These are phyloP conservation scores for Cladosporium sphaerospermum DNA, from an alignment of 2,329 filamentous ascomycete species.

Conservation along the genomic window DNA sequence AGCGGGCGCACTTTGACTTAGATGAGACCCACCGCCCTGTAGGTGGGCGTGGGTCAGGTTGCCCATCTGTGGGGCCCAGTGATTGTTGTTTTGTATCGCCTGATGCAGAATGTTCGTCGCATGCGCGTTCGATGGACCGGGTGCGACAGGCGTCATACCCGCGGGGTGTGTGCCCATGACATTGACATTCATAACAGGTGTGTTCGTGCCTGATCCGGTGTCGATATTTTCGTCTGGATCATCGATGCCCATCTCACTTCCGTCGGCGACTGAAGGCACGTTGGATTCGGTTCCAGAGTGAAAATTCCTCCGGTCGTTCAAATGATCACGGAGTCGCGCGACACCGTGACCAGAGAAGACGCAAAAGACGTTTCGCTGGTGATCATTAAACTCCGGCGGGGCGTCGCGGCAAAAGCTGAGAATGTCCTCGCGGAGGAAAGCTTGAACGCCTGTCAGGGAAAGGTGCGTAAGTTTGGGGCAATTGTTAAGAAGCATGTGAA, in stretches of 20 bases:
- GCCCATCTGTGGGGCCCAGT: conserved; percentile 3
- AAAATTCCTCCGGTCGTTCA: conserved; percentile 50
- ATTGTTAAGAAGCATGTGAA: conserved; percentile 79
- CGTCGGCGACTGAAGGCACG: conserved; percentile 14
- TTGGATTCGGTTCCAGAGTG: conserved; percentile 14
- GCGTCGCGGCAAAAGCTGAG: conserved; percentile 80
- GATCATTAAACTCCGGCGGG: conserved; percentile 87
- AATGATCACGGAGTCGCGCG: conserved; percentile 64
- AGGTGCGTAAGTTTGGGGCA: conserved; percentile 91
- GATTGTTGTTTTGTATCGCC: conserved; percentile 2
- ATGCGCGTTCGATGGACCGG: conserved; percentile 14
- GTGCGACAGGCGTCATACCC: conserved; percentile 23
- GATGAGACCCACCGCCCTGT: conserved; percentile 8
- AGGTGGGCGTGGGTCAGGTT: conserved; percentile 1
- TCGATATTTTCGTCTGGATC: conserved; percentile 25
- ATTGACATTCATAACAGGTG: conserved; percentile 25
- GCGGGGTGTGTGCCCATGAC: conserved; percentile 21
- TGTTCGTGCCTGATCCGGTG: conserved; percentile 23
- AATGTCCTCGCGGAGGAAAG: conserved; percentile 80
- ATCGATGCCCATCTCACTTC: conserved; percentile 18
- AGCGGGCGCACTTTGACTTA: conserved; percentile 27
- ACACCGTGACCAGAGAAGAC: conserved; percentile 92
- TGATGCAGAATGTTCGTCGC: conserved; percentile 13
- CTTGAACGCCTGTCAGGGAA: conserved; percentile 86
- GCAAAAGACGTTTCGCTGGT: conserved; percentile 92